Evolutionary conservation across 345 rosid species (phyloP).

Genomic region (Rubroshorea leprosula): DNA sequence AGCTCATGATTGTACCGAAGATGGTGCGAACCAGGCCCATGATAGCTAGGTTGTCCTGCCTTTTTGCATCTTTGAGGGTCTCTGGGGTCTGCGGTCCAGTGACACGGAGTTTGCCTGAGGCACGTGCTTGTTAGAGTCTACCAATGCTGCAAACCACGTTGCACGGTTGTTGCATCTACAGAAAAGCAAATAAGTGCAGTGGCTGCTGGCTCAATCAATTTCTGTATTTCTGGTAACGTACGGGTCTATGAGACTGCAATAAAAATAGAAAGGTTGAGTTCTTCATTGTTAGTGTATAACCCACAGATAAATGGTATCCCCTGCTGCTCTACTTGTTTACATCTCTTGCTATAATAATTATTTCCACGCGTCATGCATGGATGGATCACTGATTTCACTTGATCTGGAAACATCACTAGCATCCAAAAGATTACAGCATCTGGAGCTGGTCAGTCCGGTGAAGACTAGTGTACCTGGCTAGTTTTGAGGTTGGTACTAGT

Average conservation of each 20-base stretch:
- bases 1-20: slow-evolving; percentile 34
- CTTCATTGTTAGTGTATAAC: not conserved
- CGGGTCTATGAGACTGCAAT: slow-evolving; percentile 19
- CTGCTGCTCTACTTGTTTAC: not conserved
- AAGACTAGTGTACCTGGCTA: too few species aligned
- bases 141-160: not conserved
- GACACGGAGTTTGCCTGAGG: slow-evolving; percentile 35
- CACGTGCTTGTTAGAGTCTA: slow-evolving; percentile 45
- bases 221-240: not conserved
- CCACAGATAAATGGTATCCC: not conserved
- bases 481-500: too few species aligned
- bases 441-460: too few species aligned
- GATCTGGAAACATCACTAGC: too few species aligned
- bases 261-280: not conserved
- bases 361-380: too few species aligned
- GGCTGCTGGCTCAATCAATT: not conserved
- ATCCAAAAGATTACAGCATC: too few species aligned
- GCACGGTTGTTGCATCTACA: slow-evolving; percentile 21
- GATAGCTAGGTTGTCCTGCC: slow-evolving; percentile 59
- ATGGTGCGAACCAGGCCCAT: slow-evolving; percentile 35
- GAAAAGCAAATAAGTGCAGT: slow-evolving; percentile 13
- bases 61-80: slow-evolving; percentile 53
- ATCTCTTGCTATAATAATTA: not conserved
- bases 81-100: slow-evolving; percentile 44
- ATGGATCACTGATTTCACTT: too few species aligned